Evolutionary conservation across 73 alveolate species (phyloP), one percentile per base, ranked within the genome.

Genomic region (Diophrys sp.): DNA sequence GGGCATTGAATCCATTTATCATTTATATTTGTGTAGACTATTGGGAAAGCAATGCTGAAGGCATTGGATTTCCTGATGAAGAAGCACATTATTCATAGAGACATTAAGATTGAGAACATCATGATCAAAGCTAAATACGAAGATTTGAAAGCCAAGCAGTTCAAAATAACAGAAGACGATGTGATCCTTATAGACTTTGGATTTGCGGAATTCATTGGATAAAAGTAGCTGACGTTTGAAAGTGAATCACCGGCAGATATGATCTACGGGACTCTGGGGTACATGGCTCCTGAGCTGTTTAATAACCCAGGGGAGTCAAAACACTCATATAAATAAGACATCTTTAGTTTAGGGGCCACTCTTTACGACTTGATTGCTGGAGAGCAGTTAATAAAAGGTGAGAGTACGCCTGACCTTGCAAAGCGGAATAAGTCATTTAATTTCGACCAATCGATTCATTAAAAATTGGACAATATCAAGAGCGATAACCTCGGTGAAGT

Each of bases 41-140:
- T 44, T 11, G 62, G 62, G 18, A 44, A 44, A 44, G 18, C 62
- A 77, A 67, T 90, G 1, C 87, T 92, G 25, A 74, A 77, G 0
- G 95, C 97, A 0, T 71, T 93, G 18, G 76, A 77, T 33, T 93
- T 90, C 75, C 78, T 89, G 81, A 96, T 90, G 73, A 33, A 67
- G 32, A 77, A 78, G 34, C 74, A 83, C 30, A 87, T 93, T 29
- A 90, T 90, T 33, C 98, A 93, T 77, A 23, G 89, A 73, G 76
- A 80, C 55, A 83, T 83, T 5, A 83, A 83, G 54, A 85, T 81
- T 18, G 91, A 83, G 53, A 83, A 83, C 56, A 83, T 83, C 1
- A 34, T 83, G 74, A 30, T 83, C 26, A 31, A 29, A 31, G 11
- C 23, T 2, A 68, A 68, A 28, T 5, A 1, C 25, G 72, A 62